A percentile compares a stretch with the other conserved stretches of the same genome.
phyloP scores from a whole-genome alignment of 2,329 filamentous ascomycete genomes.

The Calonectria henricotiae region DNA sequence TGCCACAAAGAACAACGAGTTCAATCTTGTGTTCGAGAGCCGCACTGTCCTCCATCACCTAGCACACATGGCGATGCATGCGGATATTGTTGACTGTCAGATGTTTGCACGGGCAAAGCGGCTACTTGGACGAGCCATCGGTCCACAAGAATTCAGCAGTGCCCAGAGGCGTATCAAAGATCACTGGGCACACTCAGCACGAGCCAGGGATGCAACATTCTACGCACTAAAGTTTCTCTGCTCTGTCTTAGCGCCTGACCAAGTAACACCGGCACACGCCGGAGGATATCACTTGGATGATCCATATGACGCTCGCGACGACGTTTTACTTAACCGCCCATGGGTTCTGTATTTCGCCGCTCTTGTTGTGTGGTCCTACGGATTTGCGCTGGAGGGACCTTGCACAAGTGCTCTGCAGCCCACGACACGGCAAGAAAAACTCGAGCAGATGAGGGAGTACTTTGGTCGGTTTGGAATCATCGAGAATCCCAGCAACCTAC shows the following conservation, averaged over 20 bases:
- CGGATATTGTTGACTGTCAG: conserved; percentile 97
- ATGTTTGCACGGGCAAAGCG: conserved; percentile 93
- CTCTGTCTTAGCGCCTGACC: conserved; percentile 81
- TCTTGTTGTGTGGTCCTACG: conserved; percentile 95
- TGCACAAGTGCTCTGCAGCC: conserved; percentile 71
- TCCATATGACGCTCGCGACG: conserved; percentile 86
- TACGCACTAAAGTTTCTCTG: conserved; percentile 92
- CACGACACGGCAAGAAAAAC: conserved; percentile 75
- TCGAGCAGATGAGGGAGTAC: conserved; percentile 85
- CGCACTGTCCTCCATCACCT: conserved; percentile 92
- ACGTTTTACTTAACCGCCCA: conserved; percentile 90
- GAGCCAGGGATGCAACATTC: conserved; percentile 91
- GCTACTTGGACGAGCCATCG: conserved; percentile 88
- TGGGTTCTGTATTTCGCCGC: conserved; percentile 97
- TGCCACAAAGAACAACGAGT: conserved; percentile 74
- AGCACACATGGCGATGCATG: conserved; percentile 98
- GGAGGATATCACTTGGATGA: conserved; percentile 62
- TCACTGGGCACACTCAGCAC: conserved; percentile 89
- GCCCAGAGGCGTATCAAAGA: conserved; percentile 90
- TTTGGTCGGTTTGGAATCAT: conserved; percentile 82
- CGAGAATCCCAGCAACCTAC: conserved; percentile 83
- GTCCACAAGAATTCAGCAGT: conserved; percentile 83
- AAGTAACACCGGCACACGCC: conserved; percentile 57
- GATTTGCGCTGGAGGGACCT: conserved; percentile 89
- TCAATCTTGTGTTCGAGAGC: conserved; percentile 83